phyloP scores from a whole-genome alignment of 1,284 basidiomycete species.

The Porogramme epimiltina region DNA sequence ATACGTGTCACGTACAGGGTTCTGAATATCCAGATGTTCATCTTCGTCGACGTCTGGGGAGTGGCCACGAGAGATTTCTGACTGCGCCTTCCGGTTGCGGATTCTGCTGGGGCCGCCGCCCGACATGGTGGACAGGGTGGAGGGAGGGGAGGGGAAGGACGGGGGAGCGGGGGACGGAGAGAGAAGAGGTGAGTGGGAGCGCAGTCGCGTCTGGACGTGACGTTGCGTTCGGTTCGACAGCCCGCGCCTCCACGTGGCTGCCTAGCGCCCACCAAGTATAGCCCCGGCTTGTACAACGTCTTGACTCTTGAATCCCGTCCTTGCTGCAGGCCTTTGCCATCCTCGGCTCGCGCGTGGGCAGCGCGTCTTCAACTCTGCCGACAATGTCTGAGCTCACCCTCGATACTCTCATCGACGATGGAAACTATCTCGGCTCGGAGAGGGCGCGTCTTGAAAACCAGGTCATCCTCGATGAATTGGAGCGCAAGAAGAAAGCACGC shows the following conservation, averaged over 20 bases:
- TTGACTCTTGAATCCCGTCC: no score
- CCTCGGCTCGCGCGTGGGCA: constrained; percentile 1
- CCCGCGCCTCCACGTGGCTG: not conserved
- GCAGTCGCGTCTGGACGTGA: constrained; percentile 2
- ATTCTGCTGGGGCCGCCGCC: constrained; percentile 17
- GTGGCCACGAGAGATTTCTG: constrained; percentile 10
- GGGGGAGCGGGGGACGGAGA: constrained; percentile 7
- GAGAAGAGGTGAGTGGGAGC: constrained; percentile 8
- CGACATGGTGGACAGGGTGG: constrained; percentile 13
- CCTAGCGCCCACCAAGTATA: no score
- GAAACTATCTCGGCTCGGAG: constrained; percentile 70
- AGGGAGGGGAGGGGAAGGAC: constrained; percentile 1
- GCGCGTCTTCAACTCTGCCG: not conserved
- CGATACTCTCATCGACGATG: constrained; percentile 76
- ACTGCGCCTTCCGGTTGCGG: constrained; percentile 11
- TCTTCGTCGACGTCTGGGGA: constrained; percentile 25
- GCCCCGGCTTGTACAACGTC: no score
- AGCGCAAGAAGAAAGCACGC: constrained; percentile 93
- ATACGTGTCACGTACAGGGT: constrained; percentile 37
- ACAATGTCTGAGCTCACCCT: constrained; percentile 72
- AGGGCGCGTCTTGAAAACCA: constrained; percentile 77
- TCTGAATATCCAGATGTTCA: constrained; percentile 24
- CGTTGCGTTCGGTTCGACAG: not conserved
- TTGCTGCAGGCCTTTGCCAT: no score
- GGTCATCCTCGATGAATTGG: constrained; percentile 87